Base-by-base conservation (phyloP, 139 green algal species). In the Chara braunii region DNA sequence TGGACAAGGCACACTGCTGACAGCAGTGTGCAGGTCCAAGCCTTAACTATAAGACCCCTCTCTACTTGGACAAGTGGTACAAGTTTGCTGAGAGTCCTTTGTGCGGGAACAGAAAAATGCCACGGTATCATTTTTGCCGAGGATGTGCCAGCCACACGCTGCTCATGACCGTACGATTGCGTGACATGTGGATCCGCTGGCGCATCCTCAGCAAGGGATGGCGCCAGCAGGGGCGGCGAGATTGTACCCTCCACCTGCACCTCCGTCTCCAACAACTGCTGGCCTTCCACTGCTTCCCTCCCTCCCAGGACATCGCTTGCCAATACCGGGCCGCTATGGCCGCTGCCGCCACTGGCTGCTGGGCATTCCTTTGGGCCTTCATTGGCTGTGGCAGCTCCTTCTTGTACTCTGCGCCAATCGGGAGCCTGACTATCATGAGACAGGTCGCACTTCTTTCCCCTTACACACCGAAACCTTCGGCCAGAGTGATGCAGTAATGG, bases 11-110 rank as follows among this genome's bases (percentile, higher is more conserved):
- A 75, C 4, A 43, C 31, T 5, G 77, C 35, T 4, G 65, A 63
- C 24, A 78, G 43, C 8, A 24, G 68, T 22, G 68, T 77, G 30
- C 45, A 71, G 2, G 42, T 18, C 68, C 68, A 77, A 22, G 68
- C 66, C 3, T 24, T 12, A 3, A 77, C 32, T 9, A 77, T 37
- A 23, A 60, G 14, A n/a, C n/a, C n/a, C n/a, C n/a, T n/a, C n/a
- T n/a, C n/a, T n/a, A n/a, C n/a, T n/a, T n/a, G n/a, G n/a, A n/a
- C n/a, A n/a, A n/a, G n/a, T n/a, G n/a, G n/a, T n/a, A n/a, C n/a
- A n/a, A n/a, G n/a, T n/a, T n/a, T n/a, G n/a, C n/a, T n/a, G 51
- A 55, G n/a, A 63, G 32, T 11, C n/a, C 18, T 9, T 30, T 30
- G 9, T 18, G 14, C 9, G 66, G 6, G 51, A 70, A 70, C 11